Percentiles rank a stretch among this genome's conserved stretches.
Conservation (phyloP, 2,329 filamentous ascomycete genomes). For the Calonectria pteridis region DNA sequence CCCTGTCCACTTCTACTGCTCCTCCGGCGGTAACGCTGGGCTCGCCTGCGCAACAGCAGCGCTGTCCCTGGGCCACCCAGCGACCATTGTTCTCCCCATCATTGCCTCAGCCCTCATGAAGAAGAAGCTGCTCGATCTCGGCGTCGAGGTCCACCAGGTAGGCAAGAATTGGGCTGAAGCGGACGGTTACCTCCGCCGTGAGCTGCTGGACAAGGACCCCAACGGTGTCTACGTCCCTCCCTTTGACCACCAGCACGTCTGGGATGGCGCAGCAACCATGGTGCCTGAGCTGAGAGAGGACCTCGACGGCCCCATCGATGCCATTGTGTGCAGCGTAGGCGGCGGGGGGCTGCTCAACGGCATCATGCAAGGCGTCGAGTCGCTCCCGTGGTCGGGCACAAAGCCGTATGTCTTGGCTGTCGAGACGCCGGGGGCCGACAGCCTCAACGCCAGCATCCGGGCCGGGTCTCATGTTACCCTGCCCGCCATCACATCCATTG, state of each 20-base stretch:
- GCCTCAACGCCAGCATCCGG: constrained; percentile 72
- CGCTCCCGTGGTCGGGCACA: constrained; percentile 48
- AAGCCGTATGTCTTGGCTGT: constrained; percentile 74
- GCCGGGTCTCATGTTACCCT: constrained; percentile 72
- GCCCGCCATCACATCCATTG: constrained; percentile 79
- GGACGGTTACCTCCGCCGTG: constrained; percentile 72
- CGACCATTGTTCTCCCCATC: constrained; percentile 81
- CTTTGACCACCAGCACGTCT: constrained; percentile 77
- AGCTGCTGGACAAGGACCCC: constrained; percentile 65
- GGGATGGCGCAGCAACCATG: constrained; percentile 73
- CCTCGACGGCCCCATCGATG: constrained; percentile 67
- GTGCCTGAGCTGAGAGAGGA: constrained; percentile 63
- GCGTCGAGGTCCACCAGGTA: constrained; percentile 75
- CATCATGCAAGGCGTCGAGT: constrained; percentile 76
- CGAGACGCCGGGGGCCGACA: constrained; percentile 82
- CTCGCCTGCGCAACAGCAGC: constrained; percentile 84
- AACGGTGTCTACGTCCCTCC: constrained; percentile 75
- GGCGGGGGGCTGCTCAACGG: constrained; percentile 86
- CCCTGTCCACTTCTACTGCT: constrained; percentile 79
- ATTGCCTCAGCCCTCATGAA: constrained; percentile 78
- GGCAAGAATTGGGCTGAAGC: constrained; percentile 79
- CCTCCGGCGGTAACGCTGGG: constrained; percentile 86
- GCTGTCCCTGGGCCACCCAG: constrained; percentile 70
- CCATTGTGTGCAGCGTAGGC: constrained; percentile 82
- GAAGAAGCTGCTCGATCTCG: constrained; percentile 75